Evolutionary conservation across 2,329 filamentous ascomycete genomes (phyloP).

Genomic region (Sphaerostilbella broomeana): DNA sequence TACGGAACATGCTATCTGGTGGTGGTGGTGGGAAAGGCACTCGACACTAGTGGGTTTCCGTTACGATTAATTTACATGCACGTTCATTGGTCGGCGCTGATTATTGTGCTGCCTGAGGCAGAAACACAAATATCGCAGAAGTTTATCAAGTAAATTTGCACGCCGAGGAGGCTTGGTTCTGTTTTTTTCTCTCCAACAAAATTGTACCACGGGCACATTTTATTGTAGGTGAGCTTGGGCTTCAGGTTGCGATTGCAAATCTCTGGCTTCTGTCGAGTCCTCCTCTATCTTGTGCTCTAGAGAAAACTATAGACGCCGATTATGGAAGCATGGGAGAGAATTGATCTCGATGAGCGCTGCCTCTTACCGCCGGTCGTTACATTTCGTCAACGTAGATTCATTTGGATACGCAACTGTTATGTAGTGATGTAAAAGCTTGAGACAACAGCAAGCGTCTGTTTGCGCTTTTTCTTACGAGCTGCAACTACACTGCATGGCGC

Average conservation of each 20-base stretch:
- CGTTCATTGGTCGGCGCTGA: constrained; percentile 33
- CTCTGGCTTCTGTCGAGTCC: constrained; percentile 51
- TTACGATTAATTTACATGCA: constrained; percentile 37
- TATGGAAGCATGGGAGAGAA: constrained; percentile 65
- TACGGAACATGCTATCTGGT: constrained; percentile 33
- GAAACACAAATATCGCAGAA: neutral
- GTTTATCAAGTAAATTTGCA: too few relatives aligned
- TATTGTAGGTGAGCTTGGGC: constrained; percentile 66
- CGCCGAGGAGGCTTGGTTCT: too few relatives aligned
- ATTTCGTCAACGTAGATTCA: constrained; percentile 30
- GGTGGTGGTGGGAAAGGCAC: constrained; percentile 19
- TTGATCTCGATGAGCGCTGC: constrained; percentile 53
- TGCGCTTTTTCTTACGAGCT: constrained; percentile 57
- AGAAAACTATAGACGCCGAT: constrained; percentile 52
- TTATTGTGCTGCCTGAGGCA: constrained; percentile 33
- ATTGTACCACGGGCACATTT: constrained; percentile 64
- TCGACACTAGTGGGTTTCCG: constrained; percentile 13
- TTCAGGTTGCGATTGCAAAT: constrained; percentile 29
- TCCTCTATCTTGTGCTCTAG: constrained; percentile 69
- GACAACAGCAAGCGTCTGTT: neutral
- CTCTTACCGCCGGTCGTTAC: constrained; percentile 72
- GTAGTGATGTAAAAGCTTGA: neutral
- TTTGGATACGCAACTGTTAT: neutral
- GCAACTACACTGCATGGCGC: constrained; percentile 91
- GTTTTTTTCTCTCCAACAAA: constrained; percentile 39